Conservation (phyloP, 192 early-diverging fungal species). For the Entomortierella beljakovae region DNA sequence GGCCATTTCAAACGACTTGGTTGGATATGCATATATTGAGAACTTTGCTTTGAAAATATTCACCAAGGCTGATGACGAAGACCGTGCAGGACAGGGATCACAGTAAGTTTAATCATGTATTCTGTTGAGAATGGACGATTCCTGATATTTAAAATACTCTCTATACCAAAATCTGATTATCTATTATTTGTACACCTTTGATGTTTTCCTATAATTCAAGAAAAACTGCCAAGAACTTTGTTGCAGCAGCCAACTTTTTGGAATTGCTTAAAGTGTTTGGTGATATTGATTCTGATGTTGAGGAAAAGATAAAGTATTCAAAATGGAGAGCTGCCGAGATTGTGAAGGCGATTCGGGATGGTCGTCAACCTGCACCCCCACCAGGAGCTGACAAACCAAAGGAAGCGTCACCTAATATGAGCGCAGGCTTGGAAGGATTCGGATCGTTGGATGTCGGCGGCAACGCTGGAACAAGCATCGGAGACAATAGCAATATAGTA, state of each 20-base stretch:
- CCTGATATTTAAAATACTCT: too few species aligned
- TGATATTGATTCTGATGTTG: slow-evolving; percentile 72
- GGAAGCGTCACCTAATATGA: slow-evolving; percentile 2
- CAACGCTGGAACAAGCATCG: neutral
- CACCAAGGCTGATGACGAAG: slow-evolving; percentile 91
- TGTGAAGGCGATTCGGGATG: slow-evolving; percentile 89
- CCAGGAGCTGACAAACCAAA: slow-evolving; percentile 57
- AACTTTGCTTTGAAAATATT: slow-evolving; percentile 93
- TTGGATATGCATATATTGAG: slow-evolving; percentile 86
- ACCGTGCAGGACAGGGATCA: slow-evolving; percentile 79
- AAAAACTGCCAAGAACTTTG: slow-evolving; percentile 90
- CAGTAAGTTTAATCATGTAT: slow-evolving; percentile 68
- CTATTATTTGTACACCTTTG: neutral
- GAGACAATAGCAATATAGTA: neutral
- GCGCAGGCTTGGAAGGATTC: slow-evolving; percentile 1
- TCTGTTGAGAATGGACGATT: neutral
- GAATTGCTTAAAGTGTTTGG: slow-evolving; percentile 90
- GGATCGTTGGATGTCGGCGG: neutral
- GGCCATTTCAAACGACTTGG: slow-evolving; percentile 79
- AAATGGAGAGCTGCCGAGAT: slow-evolving; percentile 98
- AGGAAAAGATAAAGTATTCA: slow-evolving; percentile 94
- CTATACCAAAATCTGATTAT: too few species aligned
- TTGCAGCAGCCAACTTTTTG: slow-evolving; percentile 90
- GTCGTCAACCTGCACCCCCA: slow-evolving; percentile 73
- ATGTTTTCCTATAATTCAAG: slow-evolving; percentile 49